Conservation (phyloP, 257 asterid genomes). For the Forsythia viridissima region DNA sequence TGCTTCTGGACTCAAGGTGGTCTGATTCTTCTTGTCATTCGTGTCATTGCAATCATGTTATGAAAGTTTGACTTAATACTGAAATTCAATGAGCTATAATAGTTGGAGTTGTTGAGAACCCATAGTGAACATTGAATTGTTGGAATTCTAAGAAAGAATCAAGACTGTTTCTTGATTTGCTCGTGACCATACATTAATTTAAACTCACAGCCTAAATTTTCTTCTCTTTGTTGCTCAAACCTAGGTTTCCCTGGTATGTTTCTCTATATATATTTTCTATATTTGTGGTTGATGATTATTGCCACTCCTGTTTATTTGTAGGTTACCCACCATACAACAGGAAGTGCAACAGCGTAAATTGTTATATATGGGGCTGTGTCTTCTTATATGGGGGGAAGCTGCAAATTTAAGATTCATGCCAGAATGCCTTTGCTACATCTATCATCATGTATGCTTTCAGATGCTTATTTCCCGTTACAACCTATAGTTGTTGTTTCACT, state of each 20-base stretch:
- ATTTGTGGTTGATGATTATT: conserved; percentile 19
- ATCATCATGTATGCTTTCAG: conserved; percentile 81
- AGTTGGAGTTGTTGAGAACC: background rate
- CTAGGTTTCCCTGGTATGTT: background rate
- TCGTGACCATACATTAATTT: background rate
- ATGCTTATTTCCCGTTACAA: conserved; percentile 16
- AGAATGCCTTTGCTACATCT: conserved; percentile 93
- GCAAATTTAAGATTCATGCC: conserved; percentile 99
- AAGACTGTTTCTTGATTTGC: background rate
- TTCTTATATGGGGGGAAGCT: conserved; percentile 99
- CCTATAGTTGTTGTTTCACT: background rate
- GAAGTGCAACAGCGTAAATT: conserved; percentile 97
- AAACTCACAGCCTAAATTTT: background rate
- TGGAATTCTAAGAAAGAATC: background rate
- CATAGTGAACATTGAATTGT: background rate
- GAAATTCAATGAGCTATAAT: background rate
- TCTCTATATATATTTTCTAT: background rate
- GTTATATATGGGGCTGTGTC: conserved; percentile 88
- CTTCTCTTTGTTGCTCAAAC: background rate
- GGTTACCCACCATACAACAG: conserved; percentile 98
- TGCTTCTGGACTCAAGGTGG: conserved; percentile 16
- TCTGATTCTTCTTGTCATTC: background rate
- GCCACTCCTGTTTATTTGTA: conserved; percentile 34
- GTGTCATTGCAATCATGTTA: conserved; percentile 13
- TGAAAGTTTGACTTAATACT: background rate